Conservation (phyloP, 306 rosid genomes). For the Aeschynomene evenia region DNA sequence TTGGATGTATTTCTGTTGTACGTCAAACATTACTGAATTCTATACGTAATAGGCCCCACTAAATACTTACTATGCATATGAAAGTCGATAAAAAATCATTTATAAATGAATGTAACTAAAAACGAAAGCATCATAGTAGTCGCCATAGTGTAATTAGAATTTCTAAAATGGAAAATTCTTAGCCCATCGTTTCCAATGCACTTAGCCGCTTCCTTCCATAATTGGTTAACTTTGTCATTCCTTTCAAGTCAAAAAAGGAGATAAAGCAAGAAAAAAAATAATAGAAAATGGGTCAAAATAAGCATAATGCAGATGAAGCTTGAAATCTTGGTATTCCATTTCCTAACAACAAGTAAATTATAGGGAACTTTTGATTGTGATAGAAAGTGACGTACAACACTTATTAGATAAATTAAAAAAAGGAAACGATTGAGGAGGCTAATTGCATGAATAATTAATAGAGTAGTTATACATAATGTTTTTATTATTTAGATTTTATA, state of each 20-base stretch:
- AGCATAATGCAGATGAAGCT: background rate
- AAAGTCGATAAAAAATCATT: too few relatives aligned
- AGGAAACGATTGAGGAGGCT: background rate
- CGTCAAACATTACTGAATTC: too few relatives aligned
- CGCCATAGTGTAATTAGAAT: too few relatives aligned
- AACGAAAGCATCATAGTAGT: too few relatives aligned
- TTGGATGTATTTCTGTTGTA: too few relatives aligned
- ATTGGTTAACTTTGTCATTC: background rate
- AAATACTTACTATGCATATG: too few relatives aligned
- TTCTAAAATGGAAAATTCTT: background rate
- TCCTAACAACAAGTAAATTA: constrained; percentile 3
- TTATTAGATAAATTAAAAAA: background rate
- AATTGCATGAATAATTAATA: background rate
- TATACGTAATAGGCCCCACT: too few relatives aligned
- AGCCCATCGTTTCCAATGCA: background rate
- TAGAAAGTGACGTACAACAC: background rate
- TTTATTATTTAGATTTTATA: too few relatives aligned
- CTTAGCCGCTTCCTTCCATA: background rate
- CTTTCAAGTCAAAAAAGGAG: background rate
- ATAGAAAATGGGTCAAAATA: too few relatives aligned
- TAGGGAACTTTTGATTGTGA: background rate
- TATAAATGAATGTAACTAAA: too few relatives aligned
- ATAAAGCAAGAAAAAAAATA: background rate
- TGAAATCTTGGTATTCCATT: background rate
- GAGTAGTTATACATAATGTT: background rate